phyloP scores from a whole-genome alignment of 176 grass and related monocot species.

The Triticum urartu region DNA sequence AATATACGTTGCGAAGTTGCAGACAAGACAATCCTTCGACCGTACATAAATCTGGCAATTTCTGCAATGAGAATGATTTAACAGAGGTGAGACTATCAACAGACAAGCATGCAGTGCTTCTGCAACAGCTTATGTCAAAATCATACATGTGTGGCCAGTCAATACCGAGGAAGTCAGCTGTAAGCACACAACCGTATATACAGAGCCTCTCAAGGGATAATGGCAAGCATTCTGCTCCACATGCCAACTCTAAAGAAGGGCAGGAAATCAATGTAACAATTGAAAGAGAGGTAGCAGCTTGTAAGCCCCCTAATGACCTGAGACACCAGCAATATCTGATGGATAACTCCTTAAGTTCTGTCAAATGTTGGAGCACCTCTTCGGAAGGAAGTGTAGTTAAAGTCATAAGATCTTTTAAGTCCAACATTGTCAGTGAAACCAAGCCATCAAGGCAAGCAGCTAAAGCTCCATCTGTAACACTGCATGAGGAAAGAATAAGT shows the following conservation, averaged over 20 bases:
- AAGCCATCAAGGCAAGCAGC: neutral
- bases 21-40: neutral
- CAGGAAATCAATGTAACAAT: fast-evolving
- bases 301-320: conserved; percentile 11
- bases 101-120: neutral
- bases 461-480: neutral
- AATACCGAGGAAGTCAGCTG: neutral
- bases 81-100: neutral
- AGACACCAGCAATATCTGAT: conserved; percentile 14
- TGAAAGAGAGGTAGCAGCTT: neutral
- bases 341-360: neutral
- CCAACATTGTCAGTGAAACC: neutral
- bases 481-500: neutral
- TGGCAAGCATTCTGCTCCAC: neutral
- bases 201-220: fast-evolving
- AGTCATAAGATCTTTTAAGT: neutral
- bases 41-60: neutral
- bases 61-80: no score
- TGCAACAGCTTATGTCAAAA: fast-evolving
- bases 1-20: neutral
- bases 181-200: fast-evolving
- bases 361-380: neutral
- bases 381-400: conserved; percentile 9
- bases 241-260: neutral
- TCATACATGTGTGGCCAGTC: neutral